Evolutionary conservation across 306 rosid species (phyloP), one percentile per base, ranked within the genome.

Genomic region (Elaeagnus macrophylla): DNA sequence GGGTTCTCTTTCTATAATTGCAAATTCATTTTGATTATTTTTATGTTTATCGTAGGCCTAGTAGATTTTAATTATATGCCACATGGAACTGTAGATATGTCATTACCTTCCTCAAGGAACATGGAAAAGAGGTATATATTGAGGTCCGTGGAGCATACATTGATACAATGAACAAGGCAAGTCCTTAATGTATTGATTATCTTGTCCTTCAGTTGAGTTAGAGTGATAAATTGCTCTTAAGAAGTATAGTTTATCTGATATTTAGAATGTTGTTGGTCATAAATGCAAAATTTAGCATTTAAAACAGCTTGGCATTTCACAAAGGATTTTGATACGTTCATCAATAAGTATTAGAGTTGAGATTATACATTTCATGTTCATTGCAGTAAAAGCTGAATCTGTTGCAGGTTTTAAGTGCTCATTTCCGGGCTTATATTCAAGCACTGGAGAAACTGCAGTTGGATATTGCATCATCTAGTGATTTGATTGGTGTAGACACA

Each of bases 401-500:
- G 43, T 71, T 81, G 68, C 86, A 90, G 97, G 99, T 91, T 72
- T 83, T 91, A 45, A 78, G 99, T 78, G 96, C 99, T 43, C 99
- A 87, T 79, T 91, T 91, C 72, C 89, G 96, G 10, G 96, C 95
- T 54, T 91, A 91, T 59, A 87, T 91, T 63, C 99, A 75, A 61
- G 99, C 99, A 35, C 59, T 91, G 51, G 99, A 91, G 80, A 91
- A 91, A 67, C 77, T 91, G 37, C 96, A 87, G 76, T 50, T 87
- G 80, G 99, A 91, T 79, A 91, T 91, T 69, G 99, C 99, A 69
- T 82, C 99, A 66, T 69, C 81, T 53, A 78, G 74, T 75, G 99
- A 91, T 83, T 79, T 91, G 76, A 91, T 91, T 80, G 99, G 99
- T 37, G 82, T 91, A 47, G 99, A 91, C 72, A 78, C 99, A 51